Base-by-base conservation (phyloP, 805 yeast species). In the Starmerella floris region DNA sequence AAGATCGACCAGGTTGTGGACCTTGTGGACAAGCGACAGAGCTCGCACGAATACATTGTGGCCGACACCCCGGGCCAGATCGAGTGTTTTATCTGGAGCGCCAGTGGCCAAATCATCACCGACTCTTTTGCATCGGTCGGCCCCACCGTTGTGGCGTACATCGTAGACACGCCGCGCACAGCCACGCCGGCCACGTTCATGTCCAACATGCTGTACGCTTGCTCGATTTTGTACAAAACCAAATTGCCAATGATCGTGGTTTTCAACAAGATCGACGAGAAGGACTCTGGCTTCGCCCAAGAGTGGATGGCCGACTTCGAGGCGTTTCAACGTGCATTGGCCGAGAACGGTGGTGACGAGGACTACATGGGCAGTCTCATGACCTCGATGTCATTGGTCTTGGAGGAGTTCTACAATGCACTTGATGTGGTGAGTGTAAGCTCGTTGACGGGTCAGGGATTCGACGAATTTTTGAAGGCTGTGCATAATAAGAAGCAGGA, bases 301-400 rank as follows among this genome's bases (percentile, higher is more conserved):
- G 93, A 83, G 51, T 91, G 99, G 99, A 84, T 91, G 96, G 74
- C 79, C 2, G 98, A 91, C 63, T 91, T 91, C 61, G 96, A 88
- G 61, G 69, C 76, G 15, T 91, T 91, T 67, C 69, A 70, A 49
- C 28, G 41, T 28, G 52, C 52, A 3, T 67, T 69, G 26, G 80
- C 79, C 58, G 76, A 76, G 46, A 85, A 81, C 37, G 67, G 66
- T 31, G 62, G 70, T 20, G 74, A 77, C 3, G 77, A 88, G 2
- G 95, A 95, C 2, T 91, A 91, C 61, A 91, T 91, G 98, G 75
- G 83, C 41, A 83, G 95, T 1, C 67, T 91, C 40, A 83, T 91
- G 46, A 91, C 87, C 60, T 85, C 96, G 1, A 83, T 91, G 95
- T 81, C 94, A 27, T 68, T 91, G 52, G 85, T 91, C 84, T 67